phyloP scores from a whole-genome alignment of 257 asterid species.

The Solanum lycopersicoides region DNA sequence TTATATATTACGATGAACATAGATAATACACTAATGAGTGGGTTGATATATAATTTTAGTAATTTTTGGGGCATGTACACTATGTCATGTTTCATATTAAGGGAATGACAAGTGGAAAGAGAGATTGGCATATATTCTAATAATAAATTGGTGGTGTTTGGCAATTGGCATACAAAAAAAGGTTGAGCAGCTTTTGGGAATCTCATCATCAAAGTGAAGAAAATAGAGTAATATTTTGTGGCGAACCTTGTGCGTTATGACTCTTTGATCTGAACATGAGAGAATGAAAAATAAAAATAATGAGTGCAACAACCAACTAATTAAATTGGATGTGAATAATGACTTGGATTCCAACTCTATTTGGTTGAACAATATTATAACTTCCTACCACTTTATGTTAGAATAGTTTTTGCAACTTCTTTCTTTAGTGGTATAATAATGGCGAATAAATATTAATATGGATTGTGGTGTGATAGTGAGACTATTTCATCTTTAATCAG shows the following conservation, averaged over 20 bases:
- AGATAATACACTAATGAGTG: background rate
- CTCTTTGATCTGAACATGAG: slow-evolving; percentile 29
- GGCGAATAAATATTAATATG: background rate
- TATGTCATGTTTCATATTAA: slow-evolving; percentile 2
- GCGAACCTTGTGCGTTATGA: slow-evolving; percentile 66
- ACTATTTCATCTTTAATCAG: too few species aligned
- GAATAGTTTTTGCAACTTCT: background rate
- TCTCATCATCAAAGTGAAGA: slow-evolving; percentile 53
- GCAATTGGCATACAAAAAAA: slow-evolving; percentile 12
- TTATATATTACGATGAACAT: background rate
- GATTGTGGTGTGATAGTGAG: too few species aligned
- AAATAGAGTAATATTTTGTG: slow-evolving; percentile 28
- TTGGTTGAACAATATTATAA: background rate
- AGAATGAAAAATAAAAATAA: slow-evolving; percentile 19
- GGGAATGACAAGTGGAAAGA: slow-evolving; percentile 16
- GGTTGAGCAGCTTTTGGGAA: slow-evolving; percentile 35
- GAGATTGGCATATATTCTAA: slow-evolving; percentile 46
- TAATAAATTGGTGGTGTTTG: slow-evolving; percentile 23
- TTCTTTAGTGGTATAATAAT: background rate
- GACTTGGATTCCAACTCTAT: slow-evolving; percentile 68
- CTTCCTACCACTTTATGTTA: background rate
- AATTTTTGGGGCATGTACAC: slow-evolving; percentile 11
- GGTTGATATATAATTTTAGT: background rate
- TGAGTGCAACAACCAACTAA: slow-evolving; percentile 42
- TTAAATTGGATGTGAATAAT: slow-evolving; percentile 32